These are phyloP conservation scores for Castanopsis chinensis DNA, from an alignment of 306 rosid genomes.

Conservation along the genomic window DNA sequence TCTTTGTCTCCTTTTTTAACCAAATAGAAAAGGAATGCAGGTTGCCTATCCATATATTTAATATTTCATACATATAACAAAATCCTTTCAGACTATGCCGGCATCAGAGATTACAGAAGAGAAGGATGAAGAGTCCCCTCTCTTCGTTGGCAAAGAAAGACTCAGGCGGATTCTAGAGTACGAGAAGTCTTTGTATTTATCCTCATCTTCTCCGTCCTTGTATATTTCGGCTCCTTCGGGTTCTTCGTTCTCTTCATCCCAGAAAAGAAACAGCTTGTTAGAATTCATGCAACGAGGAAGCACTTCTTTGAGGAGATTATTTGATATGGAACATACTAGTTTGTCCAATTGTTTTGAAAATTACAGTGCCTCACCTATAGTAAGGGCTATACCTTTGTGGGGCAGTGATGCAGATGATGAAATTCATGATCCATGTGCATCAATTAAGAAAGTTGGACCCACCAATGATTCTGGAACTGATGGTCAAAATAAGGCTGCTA, in stretches of 20 bases:
- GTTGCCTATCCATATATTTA: slow-evolving; percentile 1
- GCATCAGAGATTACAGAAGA: slow-evolving; percentile 59
- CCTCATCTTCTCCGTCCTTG: slow-evolving; percentile 33
- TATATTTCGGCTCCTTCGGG: slow-evolving; percentile 29
- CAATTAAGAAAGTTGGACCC: slow-evolving; percentile 42
- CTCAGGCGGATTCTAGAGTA: slow-evolving; percentile 52
- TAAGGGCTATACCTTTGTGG: too few species aligned
- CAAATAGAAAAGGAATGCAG: background rate
- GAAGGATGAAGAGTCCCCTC: slow-evolving; percentile 40
- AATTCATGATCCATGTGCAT: slow-evolving; percentile 53
- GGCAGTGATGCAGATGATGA: slow-evolving; percentile 61
- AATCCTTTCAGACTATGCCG: slow-evolving; percentile 24
- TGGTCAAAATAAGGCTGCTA: slow-evolving; percentile 23
- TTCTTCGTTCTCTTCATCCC: slow-evolving; percentile 36
- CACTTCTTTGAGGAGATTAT: slow-evolving; percentile 71
- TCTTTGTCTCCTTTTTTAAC: too few species aligned
- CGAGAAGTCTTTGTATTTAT: slow-evolving; percentile 48
- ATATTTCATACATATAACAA: background rate
- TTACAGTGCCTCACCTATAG: too few species aligned
- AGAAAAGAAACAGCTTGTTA: slow-evolving; percentile 48
- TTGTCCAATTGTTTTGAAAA: too few species aligned
- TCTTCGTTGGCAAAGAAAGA: slow-evolving; percentile 44
- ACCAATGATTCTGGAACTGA: background rate
- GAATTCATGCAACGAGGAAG: slow-evolving; percentile 73
- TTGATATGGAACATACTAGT: slow-evolving; percentile 49